A percentile compares a stretch with the other conserved stretches of the same genome.
Evolutionary conservation across 2,329 filamentous ascomycete genomes (phyloP).

Genomic region (Aaosphaeria pasadenensis): DNA sequence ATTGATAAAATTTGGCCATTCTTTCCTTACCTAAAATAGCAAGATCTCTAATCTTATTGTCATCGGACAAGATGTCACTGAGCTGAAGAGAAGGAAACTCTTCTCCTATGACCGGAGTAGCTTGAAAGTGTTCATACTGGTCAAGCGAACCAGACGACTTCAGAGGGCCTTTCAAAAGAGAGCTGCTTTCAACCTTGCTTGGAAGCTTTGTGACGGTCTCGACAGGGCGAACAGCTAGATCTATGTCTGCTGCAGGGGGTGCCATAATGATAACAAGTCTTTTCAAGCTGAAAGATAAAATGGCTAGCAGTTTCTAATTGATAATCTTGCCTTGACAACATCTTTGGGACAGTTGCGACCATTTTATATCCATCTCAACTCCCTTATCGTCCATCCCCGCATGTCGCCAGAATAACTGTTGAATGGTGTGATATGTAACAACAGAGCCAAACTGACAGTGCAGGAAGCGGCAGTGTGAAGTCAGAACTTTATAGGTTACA

Average conservation of each 20-base stretch:
- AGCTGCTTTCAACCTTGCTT: background rate
- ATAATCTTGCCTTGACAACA: background rate
- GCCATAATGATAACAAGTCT: background rate
- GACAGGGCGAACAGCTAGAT: background rate
- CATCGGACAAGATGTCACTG: slow-evolving; percentile 23
- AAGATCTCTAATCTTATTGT: slow-evolving; percentile 36
- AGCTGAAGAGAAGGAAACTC: slow-evolving; percentile 42
- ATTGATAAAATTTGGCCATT: background rate
- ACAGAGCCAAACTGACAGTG: background rate
- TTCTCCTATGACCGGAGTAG: slow-evolving; percentile 49
- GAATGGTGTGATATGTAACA: background rate
- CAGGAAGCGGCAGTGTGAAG: background rate
- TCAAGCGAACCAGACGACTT: slow-evolving; percentile 41
- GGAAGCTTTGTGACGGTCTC: background rate
- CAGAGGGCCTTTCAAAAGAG: slow-evolving; percentile 17
- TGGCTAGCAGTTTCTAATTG: background rate
- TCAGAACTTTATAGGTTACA: background rate
- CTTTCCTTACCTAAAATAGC: slow-evolving; percentile 55
- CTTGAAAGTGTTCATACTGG: slow-evolving; percentile 44
- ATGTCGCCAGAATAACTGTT: background rate
- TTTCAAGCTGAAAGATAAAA: background rate
- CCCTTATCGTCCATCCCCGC: background rate
- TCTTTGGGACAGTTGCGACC: background rate
- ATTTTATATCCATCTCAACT: background rate
- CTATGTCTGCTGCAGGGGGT: background rate